Evolutionary conservation across 2,329 filamentous ascomycete species (phyloP).

Genomic region (Epichloe elymi): DNA sequence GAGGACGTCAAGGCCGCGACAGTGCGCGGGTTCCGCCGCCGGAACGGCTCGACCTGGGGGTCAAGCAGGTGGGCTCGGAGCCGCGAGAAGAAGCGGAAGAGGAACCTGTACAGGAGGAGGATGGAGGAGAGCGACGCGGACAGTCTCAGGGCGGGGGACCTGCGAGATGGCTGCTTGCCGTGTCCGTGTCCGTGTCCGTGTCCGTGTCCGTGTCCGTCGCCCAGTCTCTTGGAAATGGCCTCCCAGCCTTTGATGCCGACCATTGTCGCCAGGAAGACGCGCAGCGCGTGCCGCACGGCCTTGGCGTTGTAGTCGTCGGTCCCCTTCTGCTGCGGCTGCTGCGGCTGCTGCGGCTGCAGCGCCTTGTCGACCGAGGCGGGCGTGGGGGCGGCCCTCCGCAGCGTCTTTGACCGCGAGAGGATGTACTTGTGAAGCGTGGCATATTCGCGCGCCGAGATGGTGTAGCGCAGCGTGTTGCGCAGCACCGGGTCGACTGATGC

Average conservation of each 20-base stretch:
- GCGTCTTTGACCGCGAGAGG: constrained; percentile 53
- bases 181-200: neutral
- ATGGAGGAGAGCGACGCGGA: constrained; percentile 76
- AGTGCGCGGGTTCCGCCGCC: constrained; percentile 67
- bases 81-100: constrained; percentile 79
- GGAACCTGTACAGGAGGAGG: constrained; percentile 73
- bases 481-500: constrained; percentile 51
- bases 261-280: constrained; percentile 54
- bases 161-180: constrained; percentile 40
- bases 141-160: constrained; percentile 59
- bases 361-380: constrained; percentile 38
- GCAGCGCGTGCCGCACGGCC: constrained; percentile 56
- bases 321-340: constrained; percentile 22
- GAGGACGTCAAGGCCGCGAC: constrained; percentile 64
- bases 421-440: constrained; percentile 72
- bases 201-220: constrained; percentile 23
- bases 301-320: constrained; percentile 56
- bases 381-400: constrained; percentile 41
- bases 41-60: constrained; percentile 70
- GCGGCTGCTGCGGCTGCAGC: constrained; percentile 18
- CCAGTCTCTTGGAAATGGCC: constrained; percentile 33
- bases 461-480: constrained; percentile 77
- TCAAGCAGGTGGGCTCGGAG: constrained; percentile 68
- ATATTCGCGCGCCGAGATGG: constrained; percentile 75
- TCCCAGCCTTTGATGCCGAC: constrained; percentile 51